phyloP scores from a whole-genome alignment of 768 basidiomycete species.

The Melanogaster broomeanus region DNA sequence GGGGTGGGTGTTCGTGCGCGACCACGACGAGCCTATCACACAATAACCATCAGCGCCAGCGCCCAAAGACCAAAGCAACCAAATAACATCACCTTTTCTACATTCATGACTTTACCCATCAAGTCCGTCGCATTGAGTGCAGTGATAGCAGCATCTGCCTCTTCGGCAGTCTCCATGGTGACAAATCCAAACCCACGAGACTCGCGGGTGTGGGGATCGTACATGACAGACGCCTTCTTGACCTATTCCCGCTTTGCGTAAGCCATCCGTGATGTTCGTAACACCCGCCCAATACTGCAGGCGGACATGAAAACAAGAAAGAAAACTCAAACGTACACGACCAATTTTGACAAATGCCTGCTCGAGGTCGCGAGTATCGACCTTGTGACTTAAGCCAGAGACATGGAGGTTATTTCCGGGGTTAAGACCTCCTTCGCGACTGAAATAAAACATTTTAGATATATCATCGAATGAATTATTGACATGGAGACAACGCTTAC shows the following conservation, averaged over 20 bases:
- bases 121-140: slow-evolving; percentile 82
- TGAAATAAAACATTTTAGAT: not conserved
- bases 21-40: slow-evolving; percentile 76
- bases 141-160: slow-evolving; percentile 89
- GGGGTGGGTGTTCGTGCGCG: slow-evolving; percentile 93
- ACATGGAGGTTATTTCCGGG: slow-evolving; percentile 70
- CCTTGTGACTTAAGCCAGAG: slow-evolving; percentile 57
- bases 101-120: slow-evolving; percentile 82
- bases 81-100: slow-evolving; percentile 70
- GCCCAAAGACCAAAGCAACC: not conserved
- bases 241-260: slow-evolving; percentile 33
- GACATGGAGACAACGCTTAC: slow-evolving; percentile 39
- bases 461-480: not conserved
- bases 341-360: slow-evolving; percentile 88
- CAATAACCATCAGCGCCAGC: slow-evolving; percentile 5
- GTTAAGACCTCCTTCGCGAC: slow-evolving; percentile 42
- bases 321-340: slow-evolving; percentile 49
- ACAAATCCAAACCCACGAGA: slow-evolving; percentile 90
- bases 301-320: not conserved
- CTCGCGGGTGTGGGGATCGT: slow-evolving; percentile 69
- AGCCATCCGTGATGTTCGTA: slow-evolving; percentile 1
- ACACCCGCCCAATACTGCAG: not conserved
- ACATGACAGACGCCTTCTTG: slow-evolving; percentile 71
- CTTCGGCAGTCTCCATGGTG: slow-evolving; percentile 79
- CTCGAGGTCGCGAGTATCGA: slow-evolving; percentile 87